Conservation (phyloP, 2,329 filamentous ascomycete genomes). For the Orbilia oligospora region DNA sequence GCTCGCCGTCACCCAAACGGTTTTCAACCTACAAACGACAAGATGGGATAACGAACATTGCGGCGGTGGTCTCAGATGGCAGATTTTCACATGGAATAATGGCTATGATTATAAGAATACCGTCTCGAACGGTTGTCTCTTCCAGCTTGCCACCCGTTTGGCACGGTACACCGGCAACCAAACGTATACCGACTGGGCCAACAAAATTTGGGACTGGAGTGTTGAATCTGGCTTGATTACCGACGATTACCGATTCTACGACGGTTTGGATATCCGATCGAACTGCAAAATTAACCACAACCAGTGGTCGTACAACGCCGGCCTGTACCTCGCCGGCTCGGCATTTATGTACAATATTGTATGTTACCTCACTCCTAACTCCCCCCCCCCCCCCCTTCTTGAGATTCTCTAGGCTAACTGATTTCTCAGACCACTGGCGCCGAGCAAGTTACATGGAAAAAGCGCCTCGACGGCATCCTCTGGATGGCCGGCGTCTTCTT, state of each 20-base stretch:
- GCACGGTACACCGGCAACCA: constrained; percentile 83
- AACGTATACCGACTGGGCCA: constrained; percentile 83
- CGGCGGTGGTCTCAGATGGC: constrained; percentile 82
- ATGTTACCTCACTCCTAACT: constrained; percentile 34
- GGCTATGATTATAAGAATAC: constrained; percentile 85
- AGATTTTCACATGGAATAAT: constrained; percentile 82
- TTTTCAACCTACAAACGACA: constrained; percentile 78
- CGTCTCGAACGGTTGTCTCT: constrained; percentile 79
- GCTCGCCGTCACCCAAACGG: constrained; percentile 77
- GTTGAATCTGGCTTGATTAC: constrained; percentile 73
- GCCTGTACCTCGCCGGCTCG: constrained; percentile 77
- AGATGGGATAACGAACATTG: constrained; percentile 80
- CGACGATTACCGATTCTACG: constrained; percentile 72
- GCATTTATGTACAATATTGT: constrained; percentile 76
- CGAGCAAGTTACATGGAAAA: constrained; percentile 70
- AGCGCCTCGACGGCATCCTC: constrained; percentile 72
- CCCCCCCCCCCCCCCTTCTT: too few relatives aligned
- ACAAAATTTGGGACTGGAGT: constrained; percentile 79
- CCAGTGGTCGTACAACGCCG: constrained; percentile 77
- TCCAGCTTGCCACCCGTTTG: constrained; percentile 79
- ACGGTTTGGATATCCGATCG: constrained; percentile 73
- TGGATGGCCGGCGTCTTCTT: constrained; percentile 73
- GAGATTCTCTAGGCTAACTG: constrained; percentile 13
- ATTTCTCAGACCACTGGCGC: constrained; percentile 67
- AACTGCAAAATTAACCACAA: constrained; percentile 72